Conservation (phyloP, 2,329 filamentous ascomycete species). For the Madurella mycetomatis region DNA sequence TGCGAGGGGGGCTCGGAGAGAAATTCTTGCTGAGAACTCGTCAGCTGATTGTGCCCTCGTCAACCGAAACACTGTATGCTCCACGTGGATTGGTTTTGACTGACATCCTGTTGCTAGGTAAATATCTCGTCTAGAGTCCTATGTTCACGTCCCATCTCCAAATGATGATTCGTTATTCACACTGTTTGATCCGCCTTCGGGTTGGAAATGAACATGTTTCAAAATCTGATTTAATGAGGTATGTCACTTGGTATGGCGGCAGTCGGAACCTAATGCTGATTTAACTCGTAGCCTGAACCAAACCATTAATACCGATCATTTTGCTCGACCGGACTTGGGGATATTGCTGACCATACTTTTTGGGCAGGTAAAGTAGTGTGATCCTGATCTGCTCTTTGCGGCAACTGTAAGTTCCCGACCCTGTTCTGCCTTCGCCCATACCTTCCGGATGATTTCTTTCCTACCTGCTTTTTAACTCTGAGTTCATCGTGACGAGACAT, state of each 20-base stretch:
- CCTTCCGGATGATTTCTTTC: slow-evolving; percentile 48
- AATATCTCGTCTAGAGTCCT: slow-evolving; percentile 7
- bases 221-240: slow-evolving; percentile 53
- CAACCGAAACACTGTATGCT: slow-evolving; percentile 28
- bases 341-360: slow-evolving; percentile 16
- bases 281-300: slow-evolving; percentile 24
- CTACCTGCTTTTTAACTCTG: slow-evolving; percentile 44
- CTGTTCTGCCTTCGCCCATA: slow-evolving; percentile 10
- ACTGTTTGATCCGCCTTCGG: slow-evolving; percentile 52
- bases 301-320: slow-evolving; percentile 7
- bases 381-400: no score
- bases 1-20: slow-evolving; percentile 45
- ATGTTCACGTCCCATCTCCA: slow-evolving; percentile 24
- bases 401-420: slow-evolving; percentile 6
- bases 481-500: slow-evolving; percentile 53
- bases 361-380: slow-evolving; percentile 14
- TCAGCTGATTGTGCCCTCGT: slow-evolving; percentile 50
- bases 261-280: slow-evolving; percentile 12
- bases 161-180: slow-evolving; percentile 57
- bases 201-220: slow-evolving; percentile 49
- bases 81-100: slow-evolving; percentile 19
- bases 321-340: not conserved
- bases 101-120: slow-evolving; percentile 30
- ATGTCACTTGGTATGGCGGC: slow-evolving; percentile 17
- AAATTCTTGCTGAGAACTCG: slow-evolving; percentile 63